phyloP scores from a whole-genome alignment of 768 basidiomycete genomes.

The Pisolithus orientalis region DNA sequence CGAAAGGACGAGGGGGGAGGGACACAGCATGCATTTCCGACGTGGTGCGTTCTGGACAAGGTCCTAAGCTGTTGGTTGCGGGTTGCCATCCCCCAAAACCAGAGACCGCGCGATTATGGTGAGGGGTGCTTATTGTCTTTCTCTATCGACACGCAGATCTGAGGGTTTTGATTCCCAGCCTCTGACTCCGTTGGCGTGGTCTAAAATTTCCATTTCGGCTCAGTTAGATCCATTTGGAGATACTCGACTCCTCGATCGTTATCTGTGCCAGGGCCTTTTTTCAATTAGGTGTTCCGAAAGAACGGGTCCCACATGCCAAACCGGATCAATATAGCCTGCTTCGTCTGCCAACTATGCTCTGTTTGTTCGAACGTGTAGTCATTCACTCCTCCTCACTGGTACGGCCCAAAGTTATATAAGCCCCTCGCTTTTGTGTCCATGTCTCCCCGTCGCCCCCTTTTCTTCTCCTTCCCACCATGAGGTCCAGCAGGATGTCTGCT shows the following conservation, averaged over 20 bases:
- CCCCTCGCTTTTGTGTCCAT: conserved; percentile 9
- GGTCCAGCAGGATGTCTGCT: conserved; percentile 15
- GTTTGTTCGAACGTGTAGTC: neutral
- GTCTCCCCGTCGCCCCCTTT: conserved; percentile 16
- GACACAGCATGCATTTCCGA: neutral
- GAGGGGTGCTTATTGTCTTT: neutral
- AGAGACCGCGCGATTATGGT: neutral
- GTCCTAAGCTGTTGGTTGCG: neutral
- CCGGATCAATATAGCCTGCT: conserved; percentile 8
- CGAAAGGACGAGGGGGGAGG: neutral
- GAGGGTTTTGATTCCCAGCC: conserved; percentile 9
- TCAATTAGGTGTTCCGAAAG: conserved; percentile 24
- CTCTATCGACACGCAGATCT: neutral
- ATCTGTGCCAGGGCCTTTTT: conserved; percentile 24
- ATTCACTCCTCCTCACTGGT: conserved; percentile 16
- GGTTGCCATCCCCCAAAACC: conserved; percentile 6
- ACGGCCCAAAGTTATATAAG: conserved; percentile 29
- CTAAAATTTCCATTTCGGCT: conserved; percentile 40
- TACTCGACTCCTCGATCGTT: conserved; percentile 17
- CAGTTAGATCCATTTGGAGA: conserved; percentile 2
- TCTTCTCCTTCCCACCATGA: conserved; percentile 11
- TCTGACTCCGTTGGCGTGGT: conserved; percentile 42
- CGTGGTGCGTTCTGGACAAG: neutral
- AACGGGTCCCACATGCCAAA: conserved; percentile 20
- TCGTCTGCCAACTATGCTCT: neutral